phyloP scores from a whole-genome alignment of 495 filamentous ascomycete genomes.

The Aspergillus steynii region DNA sequence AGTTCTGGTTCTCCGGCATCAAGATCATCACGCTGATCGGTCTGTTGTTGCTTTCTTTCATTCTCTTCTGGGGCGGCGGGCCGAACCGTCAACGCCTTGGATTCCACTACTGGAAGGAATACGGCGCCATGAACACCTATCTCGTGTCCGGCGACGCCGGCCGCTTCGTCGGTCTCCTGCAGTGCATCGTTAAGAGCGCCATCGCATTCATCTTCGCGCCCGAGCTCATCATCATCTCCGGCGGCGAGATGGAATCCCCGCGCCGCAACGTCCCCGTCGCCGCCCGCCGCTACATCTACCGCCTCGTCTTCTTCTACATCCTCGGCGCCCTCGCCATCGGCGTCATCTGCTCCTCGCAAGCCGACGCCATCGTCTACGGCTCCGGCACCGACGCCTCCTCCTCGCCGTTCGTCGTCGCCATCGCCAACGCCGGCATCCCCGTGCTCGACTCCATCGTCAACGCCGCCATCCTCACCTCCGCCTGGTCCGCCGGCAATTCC shows the following conservation, averaged over 20 bases:
- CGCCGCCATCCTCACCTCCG: slow-evolving; percentile 69
- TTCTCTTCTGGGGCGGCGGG: slow-evolving; percentile 69
- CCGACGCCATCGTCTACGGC: slow-evolving; percentile 53
- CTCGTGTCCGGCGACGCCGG: slow-evolving; percentile 34
- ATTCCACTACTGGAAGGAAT: slow-evolving; percentile 72
- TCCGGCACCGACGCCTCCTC: slow-evolving; percentile 46
- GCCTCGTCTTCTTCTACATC: slow-evolving; percentile 81
- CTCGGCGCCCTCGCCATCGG: slow-evolving; percentile 58
- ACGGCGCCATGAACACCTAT: slow-evolving; percentile 60
- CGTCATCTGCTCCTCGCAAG: slow-evolving; percentile 53
- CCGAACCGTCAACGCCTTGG: slow-evolving; percentile 63
- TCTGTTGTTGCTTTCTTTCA: slow-evolving; percentile 66
- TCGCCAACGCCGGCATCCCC: slow-evolving; percentile 62
- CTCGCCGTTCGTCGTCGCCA: slow-evolving; percentile 61
- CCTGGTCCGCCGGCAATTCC: slow-evolving; percentile 72
- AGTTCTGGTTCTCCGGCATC: slow-evolving; percentile 72
- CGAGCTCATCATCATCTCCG: slow-evolving; percentile 56
- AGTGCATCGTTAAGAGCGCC: slow-evolving; percentile 46
- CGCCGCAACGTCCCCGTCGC: slow-evolving; percentile 75
- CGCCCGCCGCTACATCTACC: slow-evolving; percentile 79
- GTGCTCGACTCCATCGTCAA: slow-evolving; percentile 75
- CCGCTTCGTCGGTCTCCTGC: slow-evolving; percentile 45
- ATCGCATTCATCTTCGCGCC: slow-evolving; percentile 60
- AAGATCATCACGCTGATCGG: slow-evolving; percentile 79
- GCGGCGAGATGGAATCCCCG: slow-evolving; percentile 73